Conservation (phyloP, 768 basidiomycete species). For the Chiua virens region DNA sequence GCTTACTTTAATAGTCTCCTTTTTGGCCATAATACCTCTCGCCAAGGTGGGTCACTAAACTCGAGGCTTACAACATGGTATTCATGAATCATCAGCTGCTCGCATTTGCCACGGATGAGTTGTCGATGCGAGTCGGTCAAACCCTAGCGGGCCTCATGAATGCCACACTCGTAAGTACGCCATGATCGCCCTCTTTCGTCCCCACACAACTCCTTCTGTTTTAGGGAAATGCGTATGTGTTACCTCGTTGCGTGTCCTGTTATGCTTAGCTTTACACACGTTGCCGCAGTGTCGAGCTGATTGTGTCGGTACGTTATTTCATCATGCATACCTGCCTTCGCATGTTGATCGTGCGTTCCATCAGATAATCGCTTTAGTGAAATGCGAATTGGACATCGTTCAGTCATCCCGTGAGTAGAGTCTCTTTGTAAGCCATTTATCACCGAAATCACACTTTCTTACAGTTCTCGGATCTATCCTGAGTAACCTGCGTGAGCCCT, state of each 20-base stretch:
- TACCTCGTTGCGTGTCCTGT: background rate
- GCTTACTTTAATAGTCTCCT: slow-evolving; percentile 52
- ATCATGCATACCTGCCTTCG: background rate
- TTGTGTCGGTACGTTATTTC: slow-evolving; percentile 58
- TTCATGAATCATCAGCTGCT: slow-evolving; percentile 49
- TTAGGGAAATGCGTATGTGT: slow-evolving; percentile 33
- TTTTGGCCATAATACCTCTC: slow-evolving; percentile 81
- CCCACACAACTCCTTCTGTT: background rate
- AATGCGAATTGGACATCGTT: slow-evolving; percentile 79
- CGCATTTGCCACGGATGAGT: slow-evolving; percentile 83
- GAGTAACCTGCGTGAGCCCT: slow-evolving; percentile 61
- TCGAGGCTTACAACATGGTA: background rate
- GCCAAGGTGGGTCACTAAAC: slow-evolving; percentile 54
- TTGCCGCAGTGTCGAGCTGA: slow-evolving; percentile 49
- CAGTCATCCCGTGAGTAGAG: slow-evolving; percentile 67
- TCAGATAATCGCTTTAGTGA: slow-evolving; percentile 76
- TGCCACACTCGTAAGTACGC: slow-evolving; percentile 66
- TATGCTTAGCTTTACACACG: background rate
- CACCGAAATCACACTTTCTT: background rate
- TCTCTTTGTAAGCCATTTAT: background rate
- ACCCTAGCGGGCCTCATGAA: slow-evolving; percentile 83
- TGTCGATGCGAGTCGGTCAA: slow-evolving; percentile 80
- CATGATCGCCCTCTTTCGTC: background rate
- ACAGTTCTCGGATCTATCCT: slow-evolving; percentile 82
- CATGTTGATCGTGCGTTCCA: background rate